Evolutionary conservation across 441 rosid species (phyloP).

Genomic region (Arabidopsis hybrid): DNA sequence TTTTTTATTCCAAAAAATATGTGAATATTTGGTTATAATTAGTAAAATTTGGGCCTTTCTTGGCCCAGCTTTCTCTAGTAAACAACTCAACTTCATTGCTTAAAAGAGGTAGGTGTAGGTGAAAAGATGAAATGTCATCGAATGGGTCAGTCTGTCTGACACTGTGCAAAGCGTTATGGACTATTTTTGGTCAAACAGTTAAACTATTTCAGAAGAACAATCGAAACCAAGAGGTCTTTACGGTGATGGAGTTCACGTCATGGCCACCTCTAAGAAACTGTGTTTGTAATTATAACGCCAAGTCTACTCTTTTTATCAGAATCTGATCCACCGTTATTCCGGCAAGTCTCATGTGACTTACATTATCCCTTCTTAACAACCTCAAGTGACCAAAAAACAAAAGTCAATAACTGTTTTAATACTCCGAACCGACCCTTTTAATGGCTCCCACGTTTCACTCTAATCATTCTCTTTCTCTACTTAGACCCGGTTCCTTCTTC

Average conservation of each 20-base stretch:
- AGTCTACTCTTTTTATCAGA: neutral
- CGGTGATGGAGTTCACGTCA: constrained; percentile 78
- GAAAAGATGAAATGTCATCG: too few species aligned
- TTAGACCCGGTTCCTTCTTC: neutral
- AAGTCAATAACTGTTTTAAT: constrained; percentile 33
- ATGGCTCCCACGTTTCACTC: constrained; percentile 58
- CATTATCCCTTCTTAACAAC: constrained; percentile 29
- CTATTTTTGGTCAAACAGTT: too few species aligned
- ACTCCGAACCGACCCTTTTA: constrained; percentile 46
- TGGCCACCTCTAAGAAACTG: constrained; percentile 23
- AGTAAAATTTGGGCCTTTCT: too few species aligned
- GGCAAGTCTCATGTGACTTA: constrained; percentile 43
- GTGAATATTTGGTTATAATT: too few species aligned
- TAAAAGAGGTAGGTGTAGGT: too few species aligned
- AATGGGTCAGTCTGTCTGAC: too few species aligned
- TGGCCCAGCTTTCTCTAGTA: too few species aligned
- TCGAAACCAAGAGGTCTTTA: too few species aligned
- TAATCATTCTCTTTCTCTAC: constrained; percentile 29
- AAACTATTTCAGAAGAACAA: too few species aligned
- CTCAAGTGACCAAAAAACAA: constrained; percentile 45
- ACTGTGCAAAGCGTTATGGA: too few species aligned
- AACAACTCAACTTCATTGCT: too few species aligned
- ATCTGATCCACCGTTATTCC: constrained; percentile 24
- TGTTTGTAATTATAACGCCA: constrained; percentile 11
- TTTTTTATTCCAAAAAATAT: too few species aligned